phyloP scores from a whole-genome alignment of 169 alveolate species.

The Plasmodium blacklocki region DNA sequence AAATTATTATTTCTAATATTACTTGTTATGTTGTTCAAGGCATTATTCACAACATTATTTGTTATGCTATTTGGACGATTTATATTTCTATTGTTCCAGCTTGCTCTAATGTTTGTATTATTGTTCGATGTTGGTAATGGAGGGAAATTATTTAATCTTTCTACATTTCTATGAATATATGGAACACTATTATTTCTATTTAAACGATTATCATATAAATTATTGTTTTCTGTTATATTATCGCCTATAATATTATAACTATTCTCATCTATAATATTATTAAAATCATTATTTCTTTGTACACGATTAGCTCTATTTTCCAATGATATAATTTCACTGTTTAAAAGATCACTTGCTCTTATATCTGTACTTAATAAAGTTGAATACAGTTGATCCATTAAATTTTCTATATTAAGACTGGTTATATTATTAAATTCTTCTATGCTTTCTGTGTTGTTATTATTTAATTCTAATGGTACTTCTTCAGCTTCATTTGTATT shows the following conservation, averaged over 20 bases:
- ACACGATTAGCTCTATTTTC: slow-evolving; percentile 25
- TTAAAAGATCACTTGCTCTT: slow-evolving; percentile 25
- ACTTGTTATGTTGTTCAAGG: too few relatives aligned
- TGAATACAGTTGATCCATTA: slow-evolving; percentile 62
- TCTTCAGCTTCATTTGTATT: neutral
- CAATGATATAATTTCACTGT: neutral
- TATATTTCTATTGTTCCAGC: neutral
- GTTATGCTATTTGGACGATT: slow-evolving; percentile 4
- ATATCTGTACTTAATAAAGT: slow-evolving; percentile 19
- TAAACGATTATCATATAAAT: neutral
- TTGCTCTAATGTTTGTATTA: slow-evolving; percentile 23
- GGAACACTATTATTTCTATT: slow-evolving; percentile 3
- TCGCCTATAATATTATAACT: slow-evolving; percentile 12
- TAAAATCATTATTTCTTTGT: slow-evolving; percentile 13
- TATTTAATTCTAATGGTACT: neutral
- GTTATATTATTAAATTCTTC: neutral
- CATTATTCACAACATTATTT: too few relatives aligned
- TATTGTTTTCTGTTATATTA: slow-evolving; percentile 15
- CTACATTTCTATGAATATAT: slow-evolving; percentile 37
- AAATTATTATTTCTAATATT: slow-evolving; percentile 15
- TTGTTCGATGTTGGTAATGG: slow-evolving; percentile 12
- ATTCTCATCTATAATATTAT: slow-evolving; percentile 12
- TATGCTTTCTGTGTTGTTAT: neutral
- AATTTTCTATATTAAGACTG: slow-evolving; percentile 26
- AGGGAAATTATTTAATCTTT: slow-evolving; percentile 24